Percentiles rank a stretch among this genome's conserved stretches.
These are phyloP conservation scores for Metschnikowia orientalis DNA, from an alignment of 805 yeast species.

Conservation along the genomic window DNA sequence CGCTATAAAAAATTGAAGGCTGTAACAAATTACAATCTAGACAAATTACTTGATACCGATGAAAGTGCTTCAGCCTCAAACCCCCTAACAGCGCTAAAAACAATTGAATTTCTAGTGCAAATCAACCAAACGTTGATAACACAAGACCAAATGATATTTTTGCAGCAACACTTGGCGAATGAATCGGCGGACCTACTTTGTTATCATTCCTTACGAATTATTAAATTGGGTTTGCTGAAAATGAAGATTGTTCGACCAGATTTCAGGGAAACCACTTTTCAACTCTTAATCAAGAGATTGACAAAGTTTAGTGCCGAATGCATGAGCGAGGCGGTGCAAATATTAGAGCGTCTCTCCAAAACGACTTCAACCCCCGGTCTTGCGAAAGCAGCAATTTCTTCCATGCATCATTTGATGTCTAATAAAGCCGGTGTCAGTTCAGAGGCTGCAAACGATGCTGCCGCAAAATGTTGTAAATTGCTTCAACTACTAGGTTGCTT, in stretches of 20 bases:
- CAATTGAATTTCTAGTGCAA: conserved; percentile 55
- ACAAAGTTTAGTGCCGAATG: conserved; percentile 60
- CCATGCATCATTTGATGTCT: conserved; percentile 45
- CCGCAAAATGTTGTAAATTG: conserved; percentile 42
- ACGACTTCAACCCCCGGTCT: conserved; percentile 44
- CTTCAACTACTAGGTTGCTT: conserved; percentile 64
- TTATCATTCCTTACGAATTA: conserved; percentile 50
- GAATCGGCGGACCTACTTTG: conserved; percentile 42
- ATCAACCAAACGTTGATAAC: conserved; percentile 50
- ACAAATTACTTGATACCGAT: conserved; percentile 4
- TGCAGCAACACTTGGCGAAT: conserved; percentile 62
- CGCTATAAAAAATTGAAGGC: conserved; percentile 1
- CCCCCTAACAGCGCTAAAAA: conserved; percentile 27
- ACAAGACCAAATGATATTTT: conserved; percentile 60
- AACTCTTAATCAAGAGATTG: conserved; percentile 48
- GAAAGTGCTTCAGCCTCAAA: neutral
- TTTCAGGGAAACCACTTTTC: conserved; percentile 48
- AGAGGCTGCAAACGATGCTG: conserved; percentile 19
- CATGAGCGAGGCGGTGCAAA: conserved; percentile 69
- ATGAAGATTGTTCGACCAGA: conserved; percentile 44
- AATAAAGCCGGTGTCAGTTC: conserved; percentile 15
- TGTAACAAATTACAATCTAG: conserved; percentile 5
- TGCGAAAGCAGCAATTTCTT: conserved; percentile 60
- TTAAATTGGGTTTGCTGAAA: conserved; percentile 46
- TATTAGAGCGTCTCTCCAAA: conserved; percentile 54